Conservation (phyloP, 768 basidiomycete species). For the Boletus subparvulus region DNA sequence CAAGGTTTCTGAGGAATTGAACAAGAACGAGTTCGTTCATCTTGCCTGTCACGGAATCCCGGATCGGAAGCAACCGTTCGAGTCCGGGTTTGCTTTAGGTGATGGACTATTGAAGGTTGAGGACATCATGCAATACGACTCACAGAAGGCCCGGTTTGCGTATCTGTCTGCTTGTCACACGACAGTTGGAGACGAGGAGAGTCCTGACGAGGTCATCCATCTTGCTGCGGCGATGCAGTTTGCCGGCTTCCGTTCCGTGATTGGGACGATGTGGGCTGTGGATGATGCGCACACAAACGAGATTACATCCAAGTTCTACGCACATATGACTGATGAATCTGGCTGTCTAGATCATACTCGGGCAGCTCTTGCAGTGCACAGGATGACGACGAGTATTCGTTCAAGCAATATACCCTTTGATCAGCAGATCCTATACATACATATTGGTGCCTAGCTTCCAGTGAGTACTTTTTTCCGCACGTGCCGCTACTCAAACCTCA, state of each 20-base stretch:
- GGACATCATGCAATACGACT: too few species aligned
- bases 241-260: constrained; percentile 8
- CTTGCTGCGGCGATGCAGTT: constrained; percentile 4
- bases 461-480: too few species aligned
- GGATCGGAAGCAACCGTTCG: constrained; percentile 8
- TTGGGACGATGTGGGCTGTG: constrained; percentile 15
- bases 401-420: not conserved
- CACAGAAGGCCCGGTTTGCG: too few species aligned
- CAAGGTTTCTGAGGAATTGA: not conserved
- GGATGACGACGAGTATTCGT: not conserved
- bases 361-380: not conserved
- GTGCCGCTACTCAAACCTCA: too few species aligned
- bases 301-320: constrained; percentile 2
- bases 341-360: not conserved
- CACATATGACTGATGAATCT: not conserved
- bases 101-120: too few species aligned
- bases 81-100: constrained; percentile 14
- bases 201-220: constrained; percentile 1
- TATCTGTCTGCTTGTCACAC: too few species aligned
- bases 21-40: not conserved
- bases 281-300: constrained; percentile 3
- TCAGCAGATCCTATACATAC: constrained; percentile 2
- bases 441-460: not conserved
- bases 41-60: constrained; percentile 26
- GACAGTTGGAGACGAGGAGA: too few species aligned